phyloP scores from a whole-genome alignment of 345 rosid genomes.

The Populus nigra region DNA sequence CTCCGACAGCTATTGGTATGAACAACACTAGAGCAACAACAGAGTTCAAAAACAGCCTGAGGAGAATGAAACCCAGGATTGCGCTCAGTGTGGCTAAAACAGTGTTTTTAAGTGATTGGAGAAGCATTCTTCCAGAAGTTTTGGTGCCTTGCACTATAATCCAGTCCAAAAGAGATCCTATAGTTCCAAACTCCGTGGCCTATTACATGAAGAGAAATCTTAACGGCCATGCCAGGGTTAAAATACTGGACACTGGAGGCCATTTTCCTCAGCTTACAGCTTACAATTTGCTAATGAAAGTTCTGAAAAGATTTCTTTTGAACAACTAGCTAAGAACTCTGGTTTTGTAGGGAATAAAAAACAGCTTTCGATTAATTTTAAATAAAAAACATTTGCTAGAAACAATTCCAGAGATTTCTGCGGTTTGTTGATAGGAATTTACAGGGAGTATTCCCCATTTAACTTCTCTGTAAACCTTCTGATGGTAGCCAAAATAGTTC shows the following conservation, averaged over 20 bases:
- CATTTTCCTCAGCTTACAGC: constrained; percentile 38
- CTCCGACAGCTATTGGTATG: constrained; percentile 11
- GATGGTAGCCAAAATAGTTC: not conserved
- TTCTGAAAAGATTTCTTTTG: not conserved
- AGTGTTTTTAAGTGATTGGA: constrained; percentile 28
- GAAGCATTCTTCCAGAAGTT: constrained; percentile 24
- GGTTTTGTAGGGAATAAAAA: no score
- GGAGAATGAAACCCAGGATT: constrained; percentile 20
- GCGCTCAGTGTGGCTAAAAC: constrained; percentile 19
- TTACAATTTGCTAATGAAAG: constrained; percentile 19
- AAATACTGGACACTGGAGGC: constrained; percentile 25
- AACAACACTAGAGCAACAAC: constrained; percentile 18
- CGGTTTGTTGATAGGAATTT: no score
- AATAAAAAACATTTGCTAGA: no score
- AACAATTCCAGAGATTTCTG: no score
- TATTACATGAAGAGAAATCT: constrained; percentile 29
- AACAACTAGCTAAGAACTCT: not conserved
- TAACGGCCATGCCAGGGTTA: constrained; percentile 20
- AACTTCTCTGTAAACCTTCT: no score
- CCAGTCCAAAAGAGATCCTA: constrained; percentile 21
- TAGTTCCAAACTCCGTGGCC: constrained; percentile 26
- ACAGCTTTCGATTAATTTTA: no score
- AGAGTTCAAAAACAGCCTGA: constrained; percentile 21
- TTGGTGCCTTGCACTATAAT: constrained; percentile 33
- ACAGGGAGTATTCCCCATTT: no score